Percentiles rank a stretch among this genome's conserved stretches.
Conservation (phyloP, 208 protist genomes). For the Spongospora subterranea region DNA sequence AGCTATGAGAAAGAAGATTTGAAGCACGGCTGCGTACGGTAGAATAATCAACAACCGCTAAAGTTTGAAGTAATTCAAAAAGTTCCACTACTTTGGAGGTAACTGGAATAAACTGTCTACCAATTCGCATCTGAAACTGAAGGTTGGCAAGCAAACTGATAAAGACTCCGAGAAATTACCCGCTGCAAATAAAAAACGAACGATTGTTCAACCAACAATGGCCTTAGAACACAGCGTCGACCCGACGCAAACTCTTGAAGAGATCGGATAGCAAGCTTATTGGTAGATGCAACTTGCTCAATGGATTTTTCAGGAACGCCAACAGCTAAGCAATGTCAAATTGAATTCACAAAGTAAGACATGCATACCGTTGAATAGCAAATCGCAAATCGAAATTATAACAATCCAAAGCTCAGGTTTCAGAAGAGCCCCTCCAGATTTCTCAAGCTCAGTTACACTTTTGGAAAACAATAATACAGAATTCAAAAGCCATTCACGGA, state of each 20-base stretch:
- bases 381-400: neutral
- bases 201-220: conserved; percentile 42
- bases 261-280: neutral
- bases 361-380: neutral
- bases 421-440: no score
- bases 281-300: neutral
- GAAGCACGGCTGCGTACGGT: neutral
- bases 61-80: neutral
- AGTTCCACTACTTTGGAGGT: neutral
- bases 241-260: neutral
- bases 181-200: neutral
- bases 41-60: neutral
- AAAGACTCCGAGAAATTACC: neutral
- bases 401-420: conserved; percentile 51
- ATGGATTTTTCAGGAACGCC: neutral
- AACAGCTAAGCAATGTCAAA: neutral
- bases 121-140: neutral
- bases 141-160: neutral
- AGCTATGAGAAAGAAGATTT: neutral
- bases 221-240: neutral
- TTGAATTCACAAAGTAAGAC: neutral
- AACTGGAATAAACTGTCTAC: neutral
- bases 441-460: no score
- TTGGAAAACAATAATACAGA: no score
- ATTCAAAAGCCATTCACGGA: neutral